phyloP scores from a whole-genome alignment of 352 stramenopile species.

The Globisporangium recalcitrans region DNA sequence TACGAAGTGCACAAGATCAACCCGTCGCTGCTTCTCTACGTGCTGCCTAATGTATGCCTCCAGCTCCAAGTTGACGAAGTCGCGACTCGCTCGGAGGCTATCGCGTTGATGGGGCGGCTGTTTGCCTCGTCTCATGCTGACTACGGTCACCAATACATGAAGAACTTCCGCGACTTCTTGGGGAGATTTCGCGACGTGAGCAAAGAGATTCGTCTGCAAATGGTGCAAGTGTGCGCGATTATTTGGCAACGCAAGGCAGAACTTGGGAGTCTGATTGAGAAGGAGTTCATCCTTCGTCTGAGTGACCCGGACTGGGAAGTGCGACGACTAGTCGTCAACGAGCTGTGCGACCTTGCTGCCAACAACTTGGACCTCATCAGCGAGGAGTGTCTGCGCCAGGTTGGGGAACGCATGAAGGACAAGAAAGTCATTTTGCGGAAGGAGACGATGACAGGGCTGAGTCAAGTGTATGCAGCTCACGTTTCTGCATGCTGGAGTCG shows the following conservation, averaged over 20 bases:
- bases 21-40: constrained; percentile 66
- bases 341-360: constrained; percentile 75
- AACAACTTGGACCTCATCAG: constrained; percentile 65
- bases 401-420: constrained; percentile 87
- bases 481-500: constrained; percentile 53
- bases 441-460: constrained; percentile 86
- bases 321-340: constrained; percentile 65
- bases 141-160: constrained; percentile 72
- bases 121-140: constrained; percentile 74
- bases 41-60: constrained; percentile 82
- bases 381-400: constrained; percentile 57
- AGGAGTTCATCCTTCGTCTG: constrained; percentile 65
- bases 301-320: constrained; percentile 85
- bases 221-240: constrained; percentile 65
- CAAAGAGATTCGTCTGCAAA: constrained; percentile 84
- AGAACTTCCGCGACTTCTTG: constrained; percentile 83
- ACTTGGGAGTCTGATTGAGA: constrained; percentile 50
- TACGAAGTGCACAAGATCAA: constrained; percentile 82
- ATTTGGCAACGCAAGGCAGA: constrained; percentile 74
- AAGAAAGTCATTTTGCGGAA: constrained; percentile 78
- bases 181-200: constrained; percentile 82
- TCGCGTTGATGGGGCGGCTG: constrained; percentile 70
- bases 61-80: constrained; percentile 86
- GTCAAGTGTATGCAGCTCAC: constrained; percentile 73
- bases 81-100: constrained; percentile 66